phyloP scores from a whole-genome alignment of 1,139 yeast species.

The Torulaspora globosa region DNA sequence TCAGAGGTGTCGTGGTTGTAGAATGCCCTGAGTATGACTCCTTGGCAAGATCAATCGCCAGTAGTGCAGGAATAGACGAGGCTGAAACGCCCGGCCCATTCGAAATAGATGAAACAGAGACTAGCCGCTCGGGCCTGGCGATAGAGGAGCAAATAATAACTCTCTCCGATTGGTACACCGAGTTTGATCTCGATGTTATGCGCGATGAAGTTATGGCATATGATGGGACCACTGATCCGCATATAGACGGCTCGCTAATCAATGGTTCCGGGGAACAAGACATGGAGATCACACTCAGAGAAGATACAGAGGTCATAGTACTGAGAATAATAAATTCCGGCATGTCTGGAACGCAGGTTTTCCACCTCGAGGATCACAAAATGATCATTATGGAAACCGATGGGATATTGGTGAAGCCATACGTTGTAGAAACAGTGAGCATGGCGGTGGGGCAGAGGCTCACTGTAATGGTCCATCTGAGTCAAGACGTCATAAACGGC shows the following conservation, averaged over 20 bases:
- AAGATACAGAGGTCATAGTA: constrained; percentile 50
- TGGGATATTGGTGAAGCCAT: constrained; percentile 58
- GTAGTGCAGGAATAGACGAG: constrained; percentile 26
- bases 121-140: constrained; percentile 45
- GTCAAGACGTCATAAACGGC: constrained; percentile 28
- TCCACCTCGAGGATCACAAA: constrained; percentile 46
- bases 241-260: constrained; percentile 33
- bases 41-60: constrained; percentile 39
- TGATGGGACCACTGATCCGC: constrained; percentile 36
- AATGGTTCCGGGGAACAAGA: constrained; percentile 55
- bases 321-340: constrained; percentile 43
- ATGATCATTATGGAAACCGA: constrained; percentile 63
- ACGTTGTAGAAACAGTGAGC: constrained; percentile 51
- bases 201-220: constrained; percentile 43
- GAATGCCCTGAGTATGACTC: constrained; percentile 46
- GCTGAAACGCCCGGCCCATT: constrained; percentile 32
- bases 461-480: constrained; percentile 50
- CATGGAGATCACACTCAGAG: constrained; percentile 48
- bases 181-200: constrained; percentile 61
- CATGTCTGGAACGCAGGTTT: constrained; percentile 45
- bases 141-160: constrained; percentile 50
- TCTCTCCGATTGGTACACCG: constrained; percentile 54
- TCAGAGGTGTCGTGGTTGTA: constrained; percentile 45
- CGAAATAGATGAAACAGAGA: constrained; percentile 44
- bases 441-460: constrained; percentile 76